Conservation (phyloP, 2,329 filamentous ascomycete genomes). For the Ilyonectria sp. region DNA sequence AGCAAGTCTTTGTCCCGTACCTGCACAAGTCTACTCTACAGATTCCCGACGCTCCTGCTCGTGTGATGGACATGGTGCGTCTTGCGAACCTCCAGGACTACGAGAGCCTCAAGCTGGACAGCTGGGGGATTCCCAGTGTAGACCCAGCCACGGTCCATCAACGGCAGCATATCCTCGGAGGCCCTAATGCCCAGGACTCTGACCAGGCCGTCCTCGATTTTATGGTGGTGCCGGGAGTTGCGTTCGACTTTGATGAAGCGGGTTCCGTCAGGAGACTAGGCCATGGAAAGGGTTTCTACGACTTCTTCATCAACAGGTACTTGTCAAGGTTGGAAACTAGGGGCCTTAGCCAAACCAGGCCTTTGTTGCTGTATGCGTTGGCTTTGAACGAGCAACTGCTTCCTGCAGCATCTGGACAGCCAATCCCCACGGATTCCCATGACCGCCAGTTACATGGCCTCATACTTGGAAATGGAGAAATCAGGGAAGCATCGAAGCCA, state of each 20-base stretch:
- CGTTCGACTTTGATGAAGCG: conserved; percentile 79
- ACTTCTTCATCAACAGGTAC: conserved; percentile 89
- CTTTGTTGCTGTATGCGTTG: conserved; percentile 78
- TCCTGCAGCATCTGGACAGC: conserved; percentile 66
- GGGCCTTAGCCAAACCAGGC: conserved; percentile 52
- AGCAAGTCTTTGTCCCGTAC: conserved; percentile 93
- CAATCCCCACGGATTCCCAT: conserved; percentile 81
- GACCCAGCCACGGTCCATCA: conserved; percentile 73
- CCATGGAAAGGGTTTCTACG: conserved; percentile 97
- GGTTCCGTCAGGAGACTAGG: conserved; percentile 81
- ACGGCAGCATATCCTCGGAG: conserved; percentile 82
- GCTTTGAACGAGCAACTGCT: conserved; percentile 91
- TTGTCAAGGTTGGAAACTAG: conserved; percentile 59
- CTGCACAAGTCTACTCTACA: conserved; percentile 75
- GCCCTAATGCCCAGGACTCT: conserved; percentile 62
- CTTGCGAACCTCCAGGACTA: conserved; percentile 83
- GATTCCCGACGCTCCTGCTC: conserved; percentile 67
- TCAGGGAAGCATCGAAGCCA: conserved; percentile 54
- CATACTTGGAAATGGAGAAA: conserved; percentile 78
- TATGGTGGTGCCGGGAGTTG: conserved; percentile 92
- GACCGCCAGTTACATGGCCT: conserved; percentile 88
- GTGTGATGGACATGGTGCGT: conserved; percentile 95
- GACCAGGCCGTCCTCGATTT: conserved; percentile 77
- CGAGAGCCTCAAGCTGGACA: conserved; percentile 81
- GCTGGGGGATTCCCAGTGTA: conserved; percentile 96